phyloP scores from a whole-genome alignment of 371 early-diverging fungal species.

The Mortierella sp. region DNA sequence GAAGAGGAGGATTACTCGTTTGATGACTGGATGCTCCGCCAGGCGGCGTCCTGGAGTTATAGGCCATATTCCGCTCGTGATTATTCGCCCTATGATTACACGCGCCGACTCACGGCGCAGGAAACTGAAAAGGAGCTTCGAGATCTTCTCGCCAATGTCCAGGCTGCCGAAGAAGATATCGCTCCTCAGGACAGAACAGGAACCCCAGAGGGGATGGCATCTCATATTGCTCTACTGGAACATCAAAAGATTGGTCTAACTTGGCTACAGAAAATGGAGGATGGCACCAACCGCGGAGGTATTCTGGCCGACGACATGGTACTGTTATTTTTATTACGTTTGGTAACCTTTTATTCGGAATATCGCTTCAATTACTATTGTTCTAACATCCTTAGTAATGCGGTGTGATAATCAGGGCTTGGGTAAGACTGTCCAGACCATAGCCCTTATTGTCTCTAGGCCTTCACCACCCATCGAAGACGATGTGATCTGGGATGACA shows the following conservation, averaged over 20 bases:
- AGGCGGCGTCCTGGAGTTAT: not conserved
- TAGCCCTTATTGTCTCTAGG: slow-evolving; percentile 74
- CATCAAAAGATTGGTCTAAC: slow-evolving; percentile 75
- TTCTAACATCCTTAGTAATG: not conserved
- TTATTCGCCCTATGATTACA: not conserved
- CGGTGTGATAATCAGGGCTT: slow-evolving; percentile 73
- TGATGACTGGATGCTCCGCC: slow-evolving; percentile 4
- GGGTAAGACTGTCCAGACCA: slow-evolving; percentile 91
- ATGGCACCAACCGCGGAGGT: slow-evolving; percentile 70
- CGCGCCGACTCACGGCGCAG: slow-evolving; percentile 11
- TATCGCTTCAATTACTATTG: not conserved
- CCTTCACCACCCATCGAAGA: slow-evolving; percentile 53
- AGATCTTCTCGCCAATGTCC: slow-evolving; percentile 54
- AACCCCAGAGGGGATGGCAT: slow-evolving; percentile 62
- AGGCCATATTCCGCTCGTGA: not conserved
- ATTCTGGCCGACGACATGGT: slow-evolving; percentile 84
- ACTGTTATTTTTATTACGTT: too few species aligned
- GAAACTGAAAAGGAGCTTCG: slow-evolving; percentile 59
- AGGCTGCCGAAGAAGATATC: slow-evolving; percentile 57
- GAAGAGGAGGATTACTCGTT: not conserved
- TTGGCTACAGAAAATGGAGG: slow-evolving; percentile 72
- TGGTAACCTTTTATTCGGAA: too few species aligned
- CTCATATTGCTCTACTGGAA: slow-evolving; percentile 59
- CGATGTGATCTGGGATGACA: slow-evolving; percentile 31
- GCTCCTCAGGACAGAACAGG: slow-evolving; percentile 61